Evolutionary conservation across 306 rosid species (phyloP).

Genomic region (Glycine tomentella): DNA sequence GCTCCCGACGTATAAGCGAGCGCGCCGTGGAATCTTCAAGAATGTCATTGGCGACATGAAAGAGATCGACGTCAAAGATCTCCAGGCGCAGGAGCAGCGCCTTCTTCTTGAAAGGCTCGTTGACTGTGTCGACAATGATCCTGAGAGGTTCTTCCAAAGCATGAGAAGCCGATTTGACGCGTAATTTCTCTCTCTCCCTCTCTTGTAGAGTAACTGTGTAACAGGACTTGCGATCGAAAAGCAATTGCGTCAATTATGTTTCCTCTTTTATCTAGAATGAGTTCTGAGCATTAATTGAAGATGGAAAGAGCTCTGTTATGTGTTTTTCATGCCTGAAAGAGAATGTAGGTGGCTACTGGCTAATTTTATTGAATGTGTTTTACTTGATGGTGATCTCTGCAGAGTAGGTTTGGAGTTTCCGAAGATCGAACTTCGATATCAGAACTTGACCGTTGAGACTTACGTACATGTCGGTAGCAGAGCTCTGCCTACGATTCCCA

Average conservation of each 20-base stretch:
- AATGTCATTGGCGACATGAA: constrained; percentile 64
- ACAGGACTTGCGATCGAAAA: too few species aligned
- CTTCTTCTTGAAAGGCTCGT: constrained; percentile 72
- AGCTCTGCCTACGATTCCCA: constrained; percentile 96
- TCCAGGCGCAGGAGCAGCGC: constrained; percentile 68
- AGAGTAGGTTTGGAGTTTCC: constrained; percentile 90
- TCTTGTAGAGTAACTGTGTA: too few species aligned
- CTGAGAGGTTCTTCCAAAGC: constrained; percentile 69
- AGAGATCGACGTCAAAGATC: constrained; percentile 76
- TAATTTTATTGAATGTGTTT: neutral
- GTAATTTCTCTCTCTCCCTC: constrained; percentile 54
- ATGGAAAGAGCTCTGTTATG: too few species aligned
- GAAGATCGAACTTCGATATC: constrained; percentile 92
- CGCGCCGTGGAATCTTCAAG: constrained; percentile 81
- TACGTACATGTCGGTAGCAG: constrained; percentile 94
- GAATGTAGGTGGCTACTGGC: neutral
- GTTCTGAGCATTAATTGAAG: too few species aligned
- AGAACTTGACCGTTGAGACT: constrained; percentile 78
- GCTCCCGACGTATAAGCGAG: constrained; percentile 83
- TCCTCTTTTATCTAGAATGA: neutral
- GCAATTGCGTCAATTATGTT: neutral
- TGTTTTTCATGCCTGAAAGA: neutral
- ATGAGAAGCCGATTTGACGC: constrained; percentile 84
- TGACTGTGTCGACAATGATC: constrained; percentile 67
- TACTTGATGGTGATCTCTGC: constrained; percentile 37